Conservation (phyloP, 371 early-diverging fungal species). For the Mucor mucedo region DNA sequence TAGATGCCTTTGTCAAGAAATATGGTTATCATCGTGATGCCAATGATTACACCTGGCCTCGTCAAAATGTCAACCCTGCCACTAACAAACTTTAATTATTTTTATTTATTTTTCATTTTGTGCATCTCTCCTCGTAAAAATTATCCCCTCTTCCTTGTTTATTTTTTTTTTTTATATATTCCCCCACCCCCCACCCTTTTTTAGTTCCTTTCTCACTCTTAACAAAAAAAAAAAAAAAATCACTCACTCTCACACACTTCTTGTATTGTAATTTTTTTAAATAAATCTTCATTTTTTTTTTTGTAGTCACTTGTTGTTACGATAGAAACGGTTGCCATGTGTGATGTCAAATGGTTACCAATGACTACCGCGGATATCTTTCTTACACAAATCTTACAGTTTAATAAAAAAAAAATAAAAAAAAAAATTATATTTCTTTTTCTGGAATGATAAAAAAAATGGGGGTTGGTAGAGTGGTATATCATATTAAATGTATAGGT, state of each 20-base stretch:
- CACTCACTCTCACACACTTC: background rate
- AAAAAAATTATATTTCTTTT: background rate
- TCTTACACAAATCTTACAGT: no score
- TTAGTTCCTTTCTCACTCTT: background rate
- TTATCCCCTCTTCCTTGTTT: background rate
- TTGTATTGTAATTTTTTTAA: constrained; percentile 11
- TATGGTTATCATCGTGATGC: constrained; percentile 57
- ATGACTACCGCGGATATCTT: no score
- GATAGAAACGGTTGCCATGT: no score
- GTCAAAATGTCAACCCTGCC: constrained; percentile 30
- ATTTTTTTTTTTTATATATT: background rate
- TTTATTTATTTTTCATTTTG: constrained; percentile 5
- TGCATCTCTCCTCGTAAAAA: background rate
- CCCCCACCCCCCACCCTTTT: background rate
- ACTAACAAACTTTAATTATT: constrained; percentile 30
- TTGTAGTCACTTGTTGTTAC: background rate
- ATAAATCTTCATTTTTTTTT: background rate
- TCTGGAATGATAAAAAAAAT: background rate
- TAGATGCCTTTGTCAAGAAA: constrained; percentile 74
- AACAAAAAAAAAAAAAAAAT: background rate
- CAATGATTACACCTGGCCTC: constrained; percentile 30
- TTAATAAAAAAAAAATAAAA: constrained; percentile 3
- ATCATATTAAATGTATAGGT: background rate
- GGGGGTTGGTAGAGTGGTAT: constrained; percentile 5
- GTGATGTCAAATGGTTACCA: no score